These are phyloP conservation scores for Anisodus acutangulus DNA, from an alignment of 257 asterid species.

Conservation along the genomic window DNA sequence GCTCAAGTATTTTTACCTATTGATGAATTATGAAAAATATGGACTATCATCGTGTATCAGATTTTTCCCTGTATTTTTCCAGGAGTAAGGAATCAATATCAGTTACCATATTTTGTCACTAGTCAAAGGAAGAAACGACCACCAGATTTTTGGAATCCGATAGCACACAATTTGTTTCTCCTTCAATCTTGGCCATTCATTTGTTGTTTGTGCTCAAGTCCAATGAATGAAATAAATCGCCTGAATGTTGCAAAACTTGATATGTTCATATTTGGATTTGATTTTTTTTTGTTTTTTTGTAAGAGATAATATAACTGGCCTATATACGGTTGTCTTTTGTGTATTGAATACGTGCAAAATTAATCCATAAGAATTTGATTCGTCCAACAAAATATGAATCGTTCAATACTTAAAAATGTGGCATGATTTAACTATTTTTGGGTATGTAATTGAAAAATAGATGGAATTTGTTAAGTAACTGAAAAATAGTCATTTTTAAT, in stretches of 20 bases:
- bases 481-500: too few species aligned
- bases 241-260: not conserved
- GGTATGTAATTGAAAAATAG: too few species aligned
- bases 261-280: not conserved
- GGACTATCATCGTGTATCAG: not conserved
- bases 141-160: not conserved
- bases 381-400: too few species aligned
- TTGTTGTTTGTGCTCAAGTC: not conserved
- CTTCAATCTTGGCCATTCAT: not conserved
- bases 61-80: not conserved
- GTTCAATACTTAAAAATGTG: too few species aligned
- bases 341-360: too few species aligned
- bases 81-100: not conserved
- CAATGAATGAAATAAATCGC: not conserved
- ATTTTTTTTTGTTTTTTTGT: too few species aligned
- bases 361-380: too few species aligned
- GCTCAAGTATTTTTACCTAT: not conserved
- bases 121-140: not conserved
- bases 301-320: too few species aligned
- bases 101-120: not conserved
- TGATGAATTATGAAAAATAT: not conserved
- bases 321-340: too few species aligned
- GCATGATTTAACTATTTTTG: too few species aligned
- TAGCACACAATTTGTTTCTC: not conserved
- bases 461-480: too few species aligned